Evolutionary conservation across 805 yeast genomes (phyloP).

Genomic region (Yarrowia divulgata): DNA sequence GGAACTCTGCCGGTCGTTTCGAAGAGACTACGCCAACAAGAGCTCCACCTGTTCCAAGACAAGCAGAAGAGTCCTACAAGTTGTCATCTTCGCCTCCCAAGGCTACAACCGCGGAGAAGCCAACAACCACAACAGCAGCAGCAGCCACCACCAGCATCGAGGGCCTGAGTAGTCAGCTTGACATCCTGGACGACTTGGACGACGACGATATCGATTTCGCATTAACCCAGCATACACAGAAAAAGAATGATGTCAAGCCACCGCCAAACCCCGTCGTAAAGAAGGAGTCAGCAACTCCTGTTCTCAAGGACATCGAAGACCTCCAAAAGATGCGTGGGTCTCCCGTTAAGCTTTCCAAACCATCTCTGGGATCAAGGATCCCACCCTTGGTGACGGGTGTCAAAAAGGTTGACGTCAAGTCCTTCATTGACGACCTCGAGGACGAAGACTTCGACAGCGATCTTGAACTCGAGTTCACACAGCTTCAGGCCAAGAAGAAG

Average conservation of each 20-base stretch:
- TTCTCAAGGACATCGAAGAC: conserved; percentile 4
- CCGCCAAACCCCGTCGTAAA: not conserved
- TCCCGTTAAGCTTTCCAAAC: conserved; percentile 7
- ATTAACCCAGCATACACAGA: conserved; percentile 28
- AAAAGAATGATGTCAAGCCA: not conserved
- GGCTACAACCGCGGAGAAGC: not conserved
- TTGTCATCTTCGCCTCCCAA: conserved; percentile 23
- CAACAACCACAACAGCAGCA: too few species aligned
- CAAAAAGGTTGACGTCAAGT: conserved; percentile 14
- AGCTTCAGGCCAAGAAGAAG: conserved; percentile 16
- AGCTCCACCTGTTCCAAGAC: not conserved
- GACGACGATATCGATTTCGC: conserved; percentile 33
- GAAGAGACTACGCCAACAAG: conserved; percentile 12
- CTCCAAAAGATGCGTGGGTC: not conserved
- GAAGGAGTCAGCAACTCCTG: not conserved
- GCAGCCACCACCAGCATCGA: not conserved
- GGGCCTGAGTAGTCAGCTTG: conserved; percentile 10
- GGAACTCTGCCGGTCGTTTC: not conserved
- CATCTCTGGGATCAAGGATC: not conserved
- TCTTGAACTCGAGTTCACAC: conserved; percentile 15
- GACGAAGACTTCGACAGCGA: conserved; percentile 33
- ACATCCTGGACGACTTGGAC: conserved; percentile 11
- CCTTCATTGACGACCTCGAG: conserved; percentile 17
- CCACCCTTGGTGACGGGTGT: not conserved
- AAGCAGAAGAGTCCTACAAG: not conserved